These are phyloP conservation scores for Tylopilus subfusipes DNA, from an alignment of 768 basidiomycete genomes.

Conservation along the genomic window DNA sequence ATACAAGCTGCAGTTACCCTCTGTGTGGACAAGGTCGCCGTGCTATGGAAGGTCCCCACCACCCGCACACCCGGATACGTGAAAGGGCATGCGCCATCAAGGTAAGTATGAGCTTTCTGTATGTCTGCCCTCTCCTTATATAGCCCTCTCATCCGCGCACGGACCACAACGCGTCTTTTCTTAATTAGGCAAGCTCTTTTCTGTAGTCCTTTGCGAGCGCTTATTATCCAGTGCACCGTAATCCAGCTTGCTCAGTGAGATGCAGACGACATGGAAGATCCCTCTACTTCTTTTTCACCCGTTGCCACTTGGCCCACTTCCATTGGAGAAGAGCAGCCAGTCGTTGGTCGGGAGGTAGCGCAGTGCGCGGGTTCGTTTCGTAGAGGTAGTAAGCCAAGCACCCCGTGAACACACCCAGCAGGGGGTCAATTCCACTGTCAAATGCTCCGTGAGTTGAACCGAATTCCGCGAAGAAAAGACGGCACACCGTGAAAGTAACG, in stretches of 20 bases:
- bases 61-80: constrained; percentile 53
- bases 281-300: background rate
- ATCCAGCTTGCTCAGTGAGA: background rate
- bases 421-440: constrained; percentile 60
- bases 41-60: constrained; percentile 50
- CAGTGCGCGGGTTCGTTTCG: constrained; percentile 76
- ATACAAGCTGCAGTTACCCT: constrained; percentile 45
- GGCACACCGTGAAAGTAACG: constrained; percentile 32
- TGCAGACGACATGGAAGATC: background rate
- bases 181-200: background rate
- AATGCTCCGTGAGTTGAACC: constrained; percentile 3
- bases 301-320: constrained; percentile 55
- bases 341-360: constrained; percentile 51
- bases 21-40: constrained; percentile 54
- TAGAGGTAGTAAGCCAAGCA: constrained; percentile 74
- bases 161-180: constrained; percentile 18
- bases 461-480: background rate
- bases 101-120: constrained; percentile 8
- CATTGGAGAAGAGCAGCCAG: constrained; percentile 55
- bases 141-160: constrained; percentile 15
- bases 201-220: background rate
- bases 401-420: constrained; percentile 77
- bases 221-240: background rate
- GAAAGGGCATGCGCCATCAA: constrained; percentile 60
- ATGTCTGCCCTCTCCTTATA: constrained; percentile 4